phyloP scores from a whole-genome alignment of 192 early-diverging fungal species.

The Gaertneriomyces semiglobifer region DNA sequence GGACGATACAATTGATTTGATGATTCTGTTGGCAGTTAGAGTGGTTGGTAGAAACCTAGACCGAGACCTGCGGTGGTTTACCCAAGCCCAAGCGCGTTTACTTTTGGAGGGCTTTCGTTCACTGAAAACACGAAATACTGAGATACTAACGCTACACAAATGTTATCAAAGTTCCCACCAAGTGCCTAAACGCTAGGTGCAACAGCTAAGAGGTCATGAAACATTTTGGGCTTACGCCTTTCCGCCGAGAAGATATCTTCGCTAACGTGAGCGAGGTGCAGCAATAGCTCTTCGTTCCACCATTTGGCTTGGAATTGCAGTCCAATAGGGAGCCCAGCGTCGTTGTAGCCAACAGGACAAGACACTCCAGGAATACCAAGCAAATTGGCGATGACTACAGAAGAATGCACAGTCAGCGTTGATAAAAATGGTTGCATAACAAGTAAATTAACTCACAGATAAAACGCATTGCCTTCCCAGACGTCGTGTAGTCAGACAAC shows the following conservation, averaged over 20 bases:
- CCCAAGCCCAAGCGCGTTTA: too few species aligned
- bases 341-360: constrained; percentile 57
- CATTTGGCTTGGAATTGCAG: constrained; percentile 67
- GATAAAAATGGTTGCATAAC: neutral
- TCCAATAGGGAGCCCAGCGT: constrained; percentile 56
- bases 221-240: constrained; percentile 2
- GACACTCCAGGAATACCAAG: constrained; percentile 63
- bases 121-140: too few species aligned
- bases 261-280: constrained; percentile 55
- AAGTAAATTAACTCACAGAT: constrained; percentile 32
- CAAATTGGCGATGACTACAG: constrained; percentile 54
- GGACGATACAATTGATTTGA: too few species aligned
- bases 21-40: too few species aligned
- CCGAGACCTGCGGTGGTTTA: too few species aligned
- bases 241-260: constrained; percentile 38
- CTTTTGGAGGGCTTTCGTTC: too few species aligned
- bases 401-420: neutral
- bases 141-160: neutral
- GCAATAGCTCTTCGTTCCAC: constrained; percentile 62
- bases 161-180: too few species aligned
- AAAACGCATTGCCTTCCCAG: constrained; percentile 54
- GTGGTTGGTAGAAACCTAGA: too few species aligned
- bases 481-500: constrained; percentile 51
- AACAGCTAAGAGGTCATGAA: constrained; percentile 15
- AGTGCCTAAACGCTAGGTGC: neutral